These are phyloP conservation scores for Mycena filopes DNA, from an alignment of 768 basidiomycete species.

Conservation along the genomic window DNA sequence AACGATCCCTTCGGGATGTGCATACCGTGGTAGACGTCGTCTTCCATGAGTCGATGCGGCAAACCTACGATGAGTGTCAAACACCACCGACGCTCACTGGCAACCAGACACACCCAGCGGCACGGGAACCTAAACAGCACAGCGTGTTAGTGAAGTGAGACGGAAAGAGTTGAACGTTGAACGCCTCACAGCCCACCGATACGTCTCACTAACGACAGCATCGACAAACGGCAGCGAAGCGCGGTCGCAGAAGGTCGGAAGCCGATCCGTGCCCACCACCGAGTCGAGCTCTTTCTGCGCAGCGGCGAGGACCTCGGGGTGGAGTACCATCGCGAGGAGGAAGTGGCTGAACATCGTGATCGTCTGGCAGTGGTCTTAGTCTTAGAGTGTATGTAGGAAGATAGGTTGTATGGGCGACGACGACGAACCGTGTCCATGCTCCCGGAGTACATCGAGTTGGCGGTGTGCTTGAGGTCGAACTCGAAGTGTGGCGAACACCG, in stretches of 20 bases:
- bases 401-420: too few species aligned
- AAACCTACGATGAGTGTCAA: constrained; percentile 52
- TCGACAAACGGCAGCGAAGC: constrained; percentile 67
- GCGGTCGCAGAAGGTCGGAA: constrained; percentile 71
- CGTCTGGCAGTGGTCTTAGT: constrained; percentile 52
- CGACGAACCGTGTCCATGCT: constrained; percentile 71
- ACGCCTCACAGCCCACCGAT: constrained; percentile 57
- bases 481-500: constrained; percentile 57
- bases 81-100: background rate
- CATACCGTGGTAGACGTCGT: constrained; percentile 69
- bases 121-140: constrained; percentile 51
- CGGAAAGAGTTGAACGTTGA: background rate
- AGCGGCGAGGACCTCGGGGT: constrained; percentile 65
- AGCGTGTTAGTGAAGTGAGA: background rate
- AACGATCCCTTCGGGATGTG: constrained; percentile 72
- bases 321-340: constrained; percentile 71
- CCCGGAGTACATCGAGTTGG: constrained; percentile 83
- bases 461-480: constrained; percentile 81
- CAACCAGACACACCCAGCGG: constrained; percentile 58
- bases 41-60: constrained; percentile 72
- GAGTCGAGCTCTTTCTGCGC: constrained; percentile 77
- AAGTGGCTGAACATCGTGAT: constrained; percentile 69
- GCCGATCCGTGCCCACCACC: constrained; percentile 63
- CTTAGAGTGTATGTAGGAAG: too few species aligned
- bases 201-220: constrained; percentile 64